Base-by-base conservation (phyloP, 257 asterid genomes). In the Cynanchum wilfordii region DNA sequence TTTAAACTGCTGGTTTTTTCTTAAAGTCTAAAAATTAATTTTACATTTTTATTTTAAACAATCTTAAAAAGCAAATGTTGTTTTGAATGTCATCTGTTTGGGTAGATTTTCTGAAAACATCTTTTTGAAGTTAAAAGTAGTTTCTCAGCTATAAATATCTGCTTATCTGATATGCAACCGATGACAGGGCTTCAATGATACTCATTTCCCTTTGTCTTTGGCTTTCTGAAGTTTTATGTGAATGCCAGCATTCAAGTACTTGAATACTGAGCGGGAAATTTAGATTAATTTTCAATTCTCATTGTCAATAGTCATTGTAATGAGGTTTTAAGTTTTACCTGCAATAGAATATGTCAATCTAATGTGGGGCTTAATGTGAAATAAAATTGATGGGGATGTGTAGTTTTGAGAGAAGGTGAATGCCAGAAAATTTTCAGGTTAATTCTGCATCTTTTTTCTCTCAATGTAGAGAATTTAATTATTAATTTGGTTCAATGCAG, bases 401-500 rank as follows among this genome's bases (percentile, higher is more conserved):
- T 73, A 59, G 60, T 59, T 44, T 27, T 45, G 56, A 54, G 38
- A 49, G 63, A 57, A 47, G 40, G 54, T 16, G 33, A 64, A 36
- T 51, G 62, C 9, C 7, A 20, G 68, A 66, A 25, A 74, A 50
- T 17, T 11, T 63, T 52, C 11, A 5, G 9, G n/a, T 42, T 22
- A 50, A 29, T 54, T 76, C 57, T 42, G 22, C 62, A 44, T 45
- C 27, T 25, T 55, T 55, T n/a, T 25, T 16, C 45, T 33, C 15
- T 44, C 22, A 70, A 65, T 68, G 66, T 59, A 63, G 29, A 33
- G 17, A 60, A 10, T 11, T 66, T 24, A 40, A 42, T 11, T 15
- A 5, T 3, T 29, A 16, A 64, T 24, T 33, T 55, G 52, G 62
- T 9, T 47, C 24, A 15, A 56, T 44, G 74, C 87, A 74, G 89